phyloP scores from a whole-genome alignment of 345 rosid genomes.

The Bruguiera sexangula region DNA sequence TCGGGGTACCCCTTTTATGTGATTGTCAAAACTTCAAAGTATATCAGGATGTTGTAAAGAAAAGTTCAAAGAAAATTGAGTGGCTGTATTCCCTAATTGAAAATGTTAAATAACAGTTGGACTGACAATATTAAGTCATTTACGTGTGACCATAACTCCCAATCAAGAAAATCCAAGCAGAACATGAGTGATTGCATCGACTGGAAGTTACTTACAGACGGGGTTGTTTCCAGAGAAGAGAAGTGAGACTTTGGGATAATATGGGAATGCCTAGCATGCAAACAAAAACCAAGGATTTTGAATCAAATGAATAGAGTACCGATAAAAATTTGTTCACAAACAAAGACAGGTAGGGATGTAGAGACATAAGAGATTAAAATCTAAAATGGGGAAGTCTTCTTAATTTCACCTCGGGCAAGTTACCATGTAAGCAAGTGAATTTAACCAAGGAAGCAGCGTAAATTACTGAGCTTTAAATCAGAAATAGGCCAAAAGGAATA shows the following conservation, averaged over 20 bases:
- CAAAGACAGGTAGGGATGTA: neutral
- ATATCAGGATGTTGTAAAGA: too few species aligned
- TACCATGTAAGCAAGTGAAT: too few species aligned
- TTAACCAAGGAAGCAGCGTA: too few species aligned
- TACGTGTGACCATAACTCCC: neutral
- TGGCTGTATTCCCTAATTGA: neutral
- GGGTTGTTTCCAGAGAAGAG: conserved; percentile 70
- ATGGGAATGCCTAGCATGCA: conserved; percentile 79
- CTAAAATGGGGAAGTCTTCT: too few species aligned
- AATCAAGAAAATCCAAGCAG: neutral
- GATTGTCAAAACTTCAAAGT: too few species aligned
- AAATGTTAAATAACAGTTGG: neutral
- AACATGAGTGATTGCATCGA: neutral
- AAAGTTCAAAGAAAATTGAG: too few species aligned
- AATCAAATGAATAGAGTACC: conserved; percentile 6
- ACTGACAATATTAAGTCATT: neutral
- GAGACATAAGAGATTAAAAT: too few species aligned
- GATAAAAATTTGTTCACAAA: neutral
- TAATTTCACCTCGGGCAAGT: too few species aligned
- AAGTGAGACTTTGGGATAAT: conserved; percentile 84
- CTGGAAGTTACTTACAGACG: conserved; percentile 61
- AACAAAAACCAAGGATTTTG: conserved; percentile 1
- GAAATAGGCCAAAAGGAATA: too few species aligned
- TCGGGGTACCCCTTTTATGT: too few species aligned
- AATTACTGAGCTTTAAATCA: too few species aligned